These are phyloP conservation scores for Pseudogymnoascus sp. DNA, from an alignment of 2,329 filamentous ascomycete genomes.

Conservation along the genomic window DNA sequence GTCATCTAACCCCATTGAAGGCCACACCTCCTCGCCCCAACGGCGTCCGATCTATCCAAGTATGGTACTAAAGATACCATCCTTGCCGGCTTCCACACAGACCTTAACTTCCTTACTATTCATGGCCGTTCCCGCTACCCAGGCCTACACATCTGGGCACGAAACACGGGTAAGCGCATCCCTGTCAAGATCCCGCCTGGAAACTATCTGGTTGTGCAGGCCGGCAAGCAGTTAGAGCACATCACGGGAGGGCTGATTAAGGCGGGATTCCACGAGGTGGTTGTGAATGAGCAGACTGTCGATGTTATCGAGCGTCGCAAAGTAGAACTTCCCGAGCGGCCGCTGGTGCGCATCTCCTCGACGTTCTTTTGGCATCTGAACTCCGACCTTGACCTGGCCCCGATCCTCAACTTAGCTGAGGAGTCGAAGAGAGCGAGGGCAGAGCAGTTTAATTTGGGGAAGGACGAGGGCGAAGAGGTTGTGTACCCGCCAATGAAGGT, in stretches of 20 bases:
- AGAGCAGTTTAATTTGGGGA: conserved; percentile 41
- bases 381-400: conserved; percentile 48
- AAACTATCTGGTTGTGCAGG: conserved; percentile 53
- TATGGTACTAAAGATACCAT: conserved; percentile 50
- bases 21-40: conserved; percentile 50
- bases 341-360: conserved; percentile 49
- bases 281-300: conserved; percentile 47
- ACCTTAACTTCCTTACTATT: conserved; percentile 58
- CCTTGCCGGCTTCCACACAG: conserved; percentile 56
- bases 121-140: conserved; percentile 56
- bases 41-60: conserved; percentile 48
- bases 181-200: conserved; percentile 51
- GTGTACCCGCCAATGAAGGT: conserved; percentile 49
- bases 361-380: conserved; percentile 55
- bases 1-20: conserved; percentile 20
- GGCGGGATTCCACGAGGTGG: conserved; percentile 55
- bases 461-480: conserved; percentile 45
- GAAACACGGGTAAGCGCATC: conserved; percentile 53
- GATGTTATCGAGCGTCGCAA: conserved; percentile 39
- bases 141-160: conserved; percentile 55
- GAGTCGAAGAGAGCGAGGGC: conserved; percentile 38
- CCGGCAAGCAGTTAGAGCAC: conserved; percentile 56
- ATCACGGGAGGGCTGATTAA: conserved; percentile 53
- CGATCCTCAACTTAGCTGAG: conserved; percentile 41
- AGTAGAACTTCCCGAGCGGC: conserved; percentile 38